Evolutionary conservation across 441 rosid genomes (phyloP).

Genomic region (Heliophila coronopifolia): DNA sequence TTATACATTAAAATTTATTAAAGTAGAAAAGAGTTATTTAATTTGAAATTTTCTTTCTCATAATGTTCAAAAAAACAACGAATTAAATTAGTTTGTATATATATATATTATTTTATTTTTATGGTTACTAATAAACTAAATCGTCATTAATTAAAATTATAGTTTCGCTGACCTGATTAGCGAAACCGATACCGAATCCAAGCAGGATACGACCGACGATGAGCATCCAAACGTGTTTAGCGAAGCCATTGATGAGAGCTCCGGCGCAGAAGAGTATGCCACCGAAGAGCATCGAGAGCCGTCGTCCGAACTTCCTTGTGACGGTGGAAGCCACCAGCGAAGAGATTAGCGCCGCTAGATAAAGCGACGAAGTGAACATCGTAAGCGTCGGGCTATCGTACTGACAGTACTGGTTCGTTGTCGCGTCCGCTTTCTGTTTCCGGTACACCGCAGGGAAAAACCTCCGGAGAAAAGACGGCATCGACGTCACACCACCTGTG

Average conservation of each 20-base stretch:
- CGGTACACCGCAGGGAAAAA: constrained; percentile 63
- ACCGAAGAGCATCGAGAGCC: constrained; percentile 76
- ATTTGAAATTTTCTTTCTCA: background rate
- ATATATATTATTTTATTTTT: background rate
- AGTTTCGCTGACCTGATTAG: constrained; percentile 65
- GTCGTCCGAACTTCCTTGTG: constrained; percentile 67
- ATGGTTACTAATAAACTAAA: background rate
- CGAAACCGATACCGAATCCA: constrained; percentile 91
- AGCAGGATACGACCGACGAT: constrained; percentile 79
- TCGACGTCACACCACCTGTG: constrained; percentile 85
- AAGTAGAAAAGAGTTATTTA: background rate
- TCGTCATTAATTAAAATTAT: background rate
- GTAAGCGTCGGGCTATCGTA: constrained; percentile 62
- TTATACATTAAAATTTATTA: background rate
- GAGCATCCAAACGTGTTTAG: constrained; percentile 76
- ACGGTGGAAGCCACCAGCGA: constrained; percentile 68
- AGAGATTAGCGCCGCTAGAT: constrained; percentile 65
- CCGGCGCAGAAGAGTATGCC: constrained; percentile 76
- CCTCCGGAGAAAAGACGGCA: constrained; percentile 58
- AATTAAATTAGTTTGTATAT: too few relatives aligned
- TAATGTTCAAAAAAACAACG: background rate
- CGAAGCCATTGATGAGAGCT: constrained; percentile 73
- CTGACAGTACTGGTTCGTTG: constrained; percentile 65
- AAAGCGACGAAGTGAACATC: constrained; percentile 82
- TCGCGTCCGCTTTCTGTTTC: constrained; percentile 36